These are phyloP conservation scores for Ganoderma lucidum DNA, from an alignment of 1,284 basidiomycete species.

Conservation along the genomic window DNA sequence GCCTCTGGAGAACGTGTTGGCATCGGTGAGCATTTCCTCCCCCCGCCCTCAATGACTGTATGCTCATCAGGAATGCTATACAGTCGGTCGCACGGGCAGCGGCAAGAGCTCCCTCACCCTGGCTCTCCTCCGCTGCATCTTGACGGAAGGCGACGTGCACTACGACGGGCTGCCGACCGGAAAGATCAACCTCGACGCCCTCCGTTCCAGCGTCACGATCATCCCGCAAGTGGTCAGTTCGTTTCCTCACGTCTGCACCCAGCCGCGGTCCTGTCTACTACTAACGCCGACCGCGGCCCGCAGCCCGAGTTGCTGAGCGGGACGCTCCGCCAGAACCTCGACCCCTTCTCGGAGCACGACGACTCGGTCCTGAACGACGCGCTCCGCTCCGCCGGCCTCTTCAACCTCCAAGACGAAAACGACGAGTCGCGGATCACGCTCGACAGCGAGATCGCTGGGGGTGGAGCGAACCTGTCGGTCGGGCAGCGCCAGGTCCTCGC, in stretches of 20 bases:
- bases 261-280: no score
- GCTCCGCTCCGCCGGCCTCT: constrained; percentile 53
- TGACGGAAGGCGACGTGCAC: constrained; percentile 52
- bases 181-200: constrained; percentile 67
- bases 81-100: constrained; percentile 70
- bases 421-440: constrained; percentile 59
- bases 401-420: constrained; percentile 56
- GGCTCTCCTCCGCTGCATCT: constrained; percentile 52
- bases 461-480: constrained; percentile 66
- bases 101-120: constrained; percentile 51
- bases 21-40: constrained; percentile 37
- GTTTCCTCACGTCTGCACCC: neutral
- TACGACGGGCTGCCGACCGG: constrained; percentile 44
- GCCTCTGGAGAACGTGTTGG: constrained; percentile 63
- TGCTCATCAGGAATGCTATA: no score
- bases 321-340: constrained; percentile 65
- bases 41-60: neutral
- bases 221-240: constrained; percentile 46
- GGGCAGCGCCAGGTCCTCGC: constrained; percentile 70
- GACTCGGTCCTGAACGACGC: constrained; percentile 70
- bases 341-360: constrained; percentile 80
- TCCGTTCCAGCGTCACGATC: constrained; percentile 57
- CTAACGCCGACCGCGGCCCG: neutral
- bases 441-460: constrained; percentile 63
- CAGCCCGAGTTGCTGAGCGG: constrained; percentile 74